Base-by-base conservation (phyloP, 1,284 basidiomycete genomes). In the Ustilago trichophora region DNA sequence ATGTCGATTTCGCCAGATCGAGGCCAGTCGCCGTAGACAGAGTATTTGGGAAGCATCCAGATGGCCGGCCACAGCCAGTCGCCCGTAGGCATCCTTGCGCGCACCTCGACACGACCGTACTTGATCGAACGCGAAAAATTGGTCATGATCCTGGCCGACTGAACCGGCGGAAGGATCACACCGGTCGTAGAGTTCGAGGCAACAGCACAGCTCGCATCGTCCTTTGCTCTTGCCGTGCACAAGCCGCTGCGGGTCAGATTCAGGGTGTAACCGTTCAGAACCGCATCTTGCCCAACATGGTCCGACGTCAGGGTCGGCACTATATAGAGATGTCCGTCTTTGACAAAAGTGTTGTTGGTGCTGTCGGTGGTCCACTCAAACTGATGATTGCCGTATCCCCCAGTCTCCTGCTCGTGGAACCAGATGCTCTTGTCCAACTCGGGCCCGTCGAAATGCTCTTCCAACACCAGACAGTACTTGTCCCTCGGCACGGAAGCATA, bases 301-400 rank as follows among this genome's bases (percentile, higher is more conserved):
- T 91, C 89, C 12, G 88, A 87, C 0, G 92, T 93, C 49, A 93
- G 85, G 4, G 91, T 93, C 5, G 91, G 91, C 5, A 89, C 86
- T 75, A 93, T 86, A 83, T 92, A 92, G 32, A 93, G 86, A 50
- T 86, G 84, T 29, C 88, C 89, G 78, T 92, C 84, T 51, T 87
- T 83, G 56, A 92, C 53, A 81, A 89, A 93, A 8, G 90, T 90
- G 79, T 93, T 93, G 79, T 89, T 89, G 31, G 84, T 73, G 2
- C 87, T 88, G 16, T 83, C 83, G 2, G 91, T 93, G 4, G 91
- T 88, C 91, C 92, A 92, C 75, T 92, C 88, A 72, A 93, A 93
- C 77, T 92, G 88, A 32, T 89, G 88, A 69, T 91, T 91, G 82
- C 90, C 91, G 78, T 90, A 93, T 2, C 91, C 91, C 56, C 90